Base-by-base conservation (phyloP, 495 filamentous ascomycete genomes). In the Bryoglossum gracile region DNA sequence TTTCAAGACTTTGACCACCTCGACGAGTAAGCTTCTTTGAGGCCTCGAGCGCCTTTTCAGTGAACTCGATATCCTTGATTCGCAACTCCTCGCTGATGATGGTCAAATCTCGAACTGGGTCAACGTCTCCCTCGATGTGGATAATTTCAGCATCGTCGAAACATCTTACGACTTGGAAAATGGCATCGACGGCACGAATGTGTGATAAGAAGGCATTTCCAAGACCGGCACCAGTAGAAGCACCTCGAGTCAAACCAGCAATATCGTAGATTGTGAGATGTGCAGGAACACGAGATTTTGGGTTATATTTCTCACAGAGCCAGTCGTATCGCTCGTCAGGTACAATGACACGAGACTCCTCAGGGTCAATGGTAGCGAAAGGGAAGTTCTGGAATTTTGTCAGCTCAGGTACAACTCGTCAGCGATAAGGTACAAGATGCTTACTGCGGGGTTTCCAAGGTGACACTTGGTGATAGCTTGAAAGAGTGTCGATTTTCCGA, bases 121-220 rank as follows among this genome's bases (percentile, higher is more conserved):
- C 83, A 53, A 97, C 94, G 64, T 97, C 94, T 59, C 94, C 94
- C 75, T 99, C 94, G 59, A 99, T 87, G 75, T 99, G 94, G 64
- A 95, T 97, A 65, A 99, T 97, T 68, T 99, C 94, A 33, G 91
- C 92, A 73, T 99, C 94, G 63, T 99, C 94, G 70, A 99, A 99
- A 72, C 86, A 95, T 57, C 94, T 83, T 30, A 99, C 94, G 34
- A 99, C 94, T 73, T 97, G 90, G 78, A 96, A 99, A 71, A 99
- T 95, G 65, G 94, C 94, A 73, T 99, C 94, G 71, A 99, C 94
- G 44, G 92, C 94, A 62, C 94, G 88, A 60, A 99, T 99, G 66
- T 99, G 94, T 11, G 91, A 96, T 67, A 99, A 73, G 79, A 99
- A 99, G 51, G 90, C 81, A 68, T 99, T 99, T 60, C 94, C 94